Conservation (phyloP, 1,139 yeast genomes). For the Geotrichum reessii region DNA sequence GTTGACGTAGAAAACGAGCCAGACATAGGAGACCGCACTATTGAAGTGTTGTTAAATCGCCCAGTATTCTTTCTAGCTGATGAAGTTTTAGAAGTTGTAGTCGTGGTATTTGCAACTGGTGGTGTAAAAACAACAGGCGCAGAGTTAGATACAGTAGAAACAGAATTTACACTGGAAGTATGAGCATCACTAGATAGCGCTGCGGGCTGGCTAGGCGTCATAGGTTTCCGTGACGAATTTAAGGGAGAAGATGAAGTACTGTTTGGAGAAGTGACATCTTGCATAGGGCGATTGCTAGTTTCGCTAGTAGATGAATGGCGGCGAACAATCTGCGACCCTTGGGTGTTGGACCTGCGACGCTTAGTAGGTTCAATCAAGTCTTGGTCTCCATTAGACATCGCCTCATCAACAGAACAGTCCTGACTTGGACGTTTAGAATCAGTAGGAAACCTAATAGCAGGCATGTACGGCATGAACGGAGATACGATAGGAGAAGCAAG, state of each 20-base stretch:
- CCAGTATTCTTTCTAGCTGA: background rate
- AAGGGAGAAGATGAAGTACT: constrained; percentile 6
- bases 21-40: constrained; percentile 9
- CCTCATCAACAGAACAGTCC: constrained; percentile 12
- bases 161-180: background rate
- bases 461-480: constrained; percentile 15
- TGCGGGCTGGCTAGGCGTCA: constrained; percentile 4
- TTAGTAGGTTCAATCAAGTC: constrained; percentile 6
- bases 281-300: background rate
- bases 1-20: constrained; percentile 7
- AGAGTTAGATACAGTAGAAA: constrained; percentile 1
- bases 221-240: constrained; percentile 8
- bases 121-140: background rate
- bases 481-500: constrained; percentile 19
- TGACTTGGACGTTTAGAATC: constrained; percentile 15
- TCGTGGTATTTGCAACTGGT: constrained; percentile 1
- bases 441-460: constrained; percentile 15
- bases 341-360: constrained; percentile 16
- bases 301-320: constrained; percentile 13
- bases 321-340: constrained; percentile 7
- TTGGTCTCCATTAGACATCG: constrained; percentile 4
- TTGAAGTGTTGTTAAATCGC: background rate
- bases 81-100: background rate
- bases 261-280: constrained; percentile 6
- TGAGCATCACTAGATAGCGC: background rate